Base-by-base conservation (phyloP, 1,284 basidiomycete genomes). In the Limonomyces culmigenus region DNA sequence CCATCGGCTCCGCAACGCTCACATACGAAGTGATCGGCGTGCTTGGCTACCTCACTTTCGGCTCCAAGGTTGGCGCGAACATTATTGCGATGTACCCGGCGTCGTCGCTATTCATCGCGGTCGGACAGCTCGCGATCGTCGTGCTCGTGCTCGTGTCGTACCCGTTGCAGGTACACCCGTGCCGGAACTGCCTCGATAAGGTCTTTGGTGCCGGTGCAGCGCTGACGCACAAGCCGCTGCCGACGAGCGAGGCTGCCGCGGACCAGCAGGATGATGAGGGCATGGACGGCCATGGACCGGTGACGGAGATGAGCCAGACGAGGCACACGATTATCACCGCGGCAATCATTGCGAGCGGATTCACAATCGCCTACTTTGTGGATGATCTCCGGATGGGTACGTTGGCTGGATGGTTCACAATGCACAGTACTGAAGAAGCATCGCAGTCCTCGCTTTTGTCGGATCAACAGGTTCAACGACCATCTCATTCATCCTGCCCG, bases 401-500 rank as follows among this genome's bases (percentile, higher is more conserved):
- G 78, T 63, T 3, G n/a, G 25, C 8, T 27, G 10, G 8, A 8
- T n/a, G 25, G 10, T 27, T n/a, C n/a, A 15, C 20, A 27, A 18
- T 19, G 25, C 36, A 30, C 32, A 16, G n/a, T 27, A 8, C 8
- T n/a, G 8, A 27, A 27, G 10, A 27, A 27, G n/a, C 11, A 30
- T 14, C 15, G 19, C 47, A 89, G 89, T 96, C 10, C 64, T 96
- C 19, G 87, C 91, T 3, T 95, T 98, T 51, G 95, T 99, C 18
- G 95, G 95, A 5, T 83, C 89, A 8, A 95, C 93, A 0, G 95
- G 95, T 13, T 92, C 86, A 14, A 97, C 93, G 12, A 96, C 81
- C 3, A 92, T 99, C 45, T 92, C 87, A 6, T 98, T 98, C 56
- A 97, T 98, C 50, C 67, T 98, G 3, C 93, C 95, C 0, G 89